phyloP scores from a whole-genome alignment of 164 flowering plant species.

The Stephania cephalantha region DNA sequence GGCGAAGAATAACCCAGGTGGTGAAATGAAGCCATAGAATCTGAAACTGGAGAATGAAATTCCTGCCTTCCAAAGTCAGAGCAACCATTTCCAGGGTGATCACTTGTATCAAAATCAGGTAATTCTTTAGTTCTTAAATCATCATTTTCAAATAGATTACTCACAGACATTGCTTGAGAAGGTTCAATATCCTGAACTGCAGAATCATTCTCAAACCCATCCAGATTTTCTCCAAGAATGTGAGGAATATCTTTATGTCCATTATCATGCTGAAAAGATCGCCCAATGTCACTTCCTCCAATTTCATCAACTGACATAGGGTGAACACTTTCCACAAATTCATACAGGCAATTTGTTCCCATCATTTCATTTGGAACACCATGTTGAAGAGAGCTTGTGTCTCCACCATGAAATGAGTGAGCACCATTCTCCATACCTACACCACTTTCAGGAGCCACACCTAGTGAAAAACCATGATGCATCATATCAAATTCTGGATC shows the following conservation, averaged over 20 bases:
- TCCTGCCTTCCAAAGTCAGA: conserved; percentile 36
- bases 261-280: conserved; percentile 22
- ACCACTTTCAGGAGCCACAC: conserved; percentile 19
- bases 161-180: conserved; percentile 24
- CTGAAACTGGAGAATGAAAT: conserved; percentile 36
- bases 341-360: conserved; percentile 21
- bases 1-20: conserved; percentile 47
- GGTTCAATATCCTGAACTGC: conserved; percentile 26
- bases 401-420: conserved; percentile 21
- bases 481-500: conserved; percentile 40
- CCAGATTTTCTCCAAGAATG: conserved; percentile 25
- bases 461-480: conserved; percentile 35
- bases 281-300: conserved; percentile 9
- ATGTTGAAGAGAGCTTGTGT: conserved; percentile 19
- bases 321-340: conserved; percentile 19
- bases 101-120: conserved; percentile 22
- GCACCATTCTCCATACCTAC: conserved; percentile 10
- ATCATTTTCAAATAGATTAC: conserved; percentile 26
- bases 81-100: conserved; percentile 15
- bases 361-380: conserved; percentile 22
- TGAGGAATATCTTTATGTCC: conserved; percentile 26
- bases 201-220: conserved; percentile 17
- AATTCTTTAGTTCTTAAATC: conserved; percentile 21
- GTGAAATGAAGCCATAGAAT: conserved; percentile 39
- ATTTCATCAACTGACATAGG: conserved; percentile 16